phyloP scores from a whole-genome alignment of 2,329 filamentous ascomycete species.

The Verticillium zaregamsianum region DNA sequence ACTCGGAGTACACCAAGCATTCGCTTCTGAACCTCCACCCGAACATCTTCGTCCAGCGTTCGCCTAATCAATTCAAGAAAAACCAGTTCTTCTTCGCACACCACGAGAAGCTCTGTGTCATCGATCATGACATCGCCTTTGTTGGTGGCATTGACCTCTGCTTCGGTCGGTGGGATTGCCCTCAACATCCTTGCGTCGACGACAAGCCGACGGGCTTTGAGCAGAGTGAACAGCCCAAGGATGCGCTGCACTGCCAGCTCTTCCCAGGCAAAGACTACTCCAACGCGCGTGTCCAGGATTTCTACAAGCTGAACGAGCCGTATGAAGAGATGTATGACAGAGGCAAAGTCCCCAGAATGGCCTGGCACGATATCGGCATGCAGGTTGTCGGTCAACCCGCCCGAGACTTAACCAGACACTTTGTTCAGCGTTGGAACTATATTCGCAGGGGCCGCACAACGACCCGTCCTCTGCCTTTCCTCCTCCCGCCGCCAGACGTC shows the following conservation, averaged over 20 bases:
- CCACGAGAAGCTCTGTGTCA: conserved; percentile 95
- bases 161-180: conserved; percentile 96
- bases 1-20: conserved; percentile 97
- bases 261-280: conserved; percentile 99
- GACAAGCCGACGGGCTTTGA: conserved; percentile 97
- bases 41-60: conserved; percentile 93
- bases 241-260: conserved; percentile 90
- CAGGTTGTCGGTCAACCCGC: conserved; percentile 95
- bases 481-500: conserved; percentile 91
- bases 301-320: conserved; percentile 86
- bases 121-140: conserved; percentile 94
- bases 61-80: conserved; percentile 96
- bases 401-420: conserved; percentile 88
- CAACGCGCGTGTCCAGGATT: conserved; percentile 92
- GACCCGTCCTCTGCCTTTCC: conserved; percentile 86
- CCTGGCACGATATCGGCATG: conserved; percentile 98
- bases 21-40: conserved; percentile 91
- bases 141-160: conserved; percentile 94
- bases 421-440: conserved; percentile 98
- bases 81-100: conserved; percentile 99
- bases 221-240: conserved; percentile 68
- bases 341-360: conserved; percentile 84
- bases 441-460: conserved; percentile 88
- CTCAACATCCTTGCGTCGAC: conserved; percentile 84
- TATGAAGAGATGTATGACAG: conserved; percentile 99